Evolutionary conservation across 441 rosid species (phyloP).

Genomic region (Jatropha multifida): DNA sequence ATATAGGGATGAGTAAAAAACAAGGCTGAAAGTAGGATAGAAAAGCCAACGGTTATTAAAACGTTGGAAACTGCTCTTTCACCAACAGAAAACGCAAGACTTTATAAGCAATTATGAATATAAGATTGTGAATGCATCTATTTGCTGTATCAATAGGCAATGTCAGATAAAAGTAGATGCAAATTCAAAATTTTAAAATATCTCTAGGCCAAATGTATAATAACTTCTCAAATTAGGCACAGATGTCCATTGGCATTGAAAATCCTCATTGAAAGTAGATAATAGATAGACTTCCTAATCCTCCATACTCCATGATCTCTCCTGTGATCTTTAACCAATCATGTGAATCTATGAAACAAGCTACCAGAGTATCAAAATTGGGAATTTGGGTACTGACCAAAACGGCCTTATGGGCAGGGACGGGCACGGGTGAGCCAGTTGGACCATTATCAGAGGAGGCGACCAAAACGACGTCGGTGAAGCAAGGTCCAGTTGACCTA

Average conservation of each 20-base stretch:
- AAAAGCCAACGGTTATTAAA: background rate
- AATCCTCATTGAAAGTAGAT: background rate
- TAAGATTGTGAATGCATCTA: background rate
- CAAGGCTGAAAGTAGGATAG: background rate
- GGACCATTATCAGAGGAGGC: slow-evolving; percentile 46
- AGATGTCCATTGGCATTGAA: background rate
- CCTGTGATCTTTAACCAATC: background rate
- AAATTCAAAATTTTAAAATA: background rate
- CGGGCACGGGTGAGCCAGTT: slow-evolving; percentile 43
- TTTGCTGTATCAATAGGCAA: too few relatives aligned
- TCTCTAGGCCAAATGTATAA: background rate
- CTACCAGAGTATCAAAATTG: background rate
- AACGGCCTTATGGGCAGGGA: slow-evolving; percentile 67
- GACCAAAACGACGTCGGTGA: slow-evolving; percentile 72
- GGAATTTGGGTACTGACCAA: slow-evolving; percentile 45
- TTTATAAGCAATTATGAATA: background rate
- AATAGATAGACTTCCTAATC: background rate
- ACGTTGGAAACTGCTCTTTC: background rate
- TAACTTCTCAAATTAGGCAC: background rate
- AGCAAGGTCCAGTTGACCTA: slow-evolving; percentile 30
- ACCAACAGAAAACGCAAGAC: background rate
- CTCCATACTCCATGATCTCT: background rate
- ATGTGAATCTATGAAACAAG: too few relatives aligned
- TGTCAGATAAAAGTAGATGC: background rate
- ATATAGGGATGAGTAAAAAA: background rate